Evolutionary conservation across 2,329 filamentous ascomycete species (phyloP), one percentile per base, ranked within the genome.

Genomic region (Talaromyces sp.): DNA sequence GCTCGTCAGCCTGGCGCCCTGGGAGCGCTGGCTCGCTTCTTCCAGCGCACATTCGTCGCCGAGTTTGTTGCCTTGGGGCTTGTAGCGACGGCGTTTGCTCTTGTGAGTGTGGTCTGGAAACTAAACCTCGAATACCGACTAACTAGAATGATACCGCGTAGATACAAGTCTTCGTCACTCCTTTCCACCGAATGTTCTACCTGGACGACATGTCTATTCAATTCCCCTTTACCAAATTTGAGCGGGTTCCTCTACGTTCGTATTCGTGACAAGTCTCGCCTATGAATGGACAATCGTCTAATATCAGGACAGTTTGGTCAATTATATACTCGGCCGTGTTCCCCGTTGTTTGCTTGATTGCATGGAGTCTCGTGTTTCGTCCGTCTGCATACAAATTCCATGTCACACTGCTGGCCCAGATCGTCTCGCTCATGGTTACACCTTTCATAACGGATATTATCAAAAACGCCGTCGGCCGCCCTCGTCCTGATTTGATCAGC

Each of bases 141-240:
- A 13, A 53, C 15, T n/a, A 9, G 28, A 28, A n/a, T 30, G 32
- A 9, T 27, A 3, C 10, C 13, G 3, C 57, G 9, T 71, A 91
- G 84, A 81, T 91, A 51, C 82, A 86, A 75, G 79, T 90, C 68
- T 81, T 89, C 66, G 83, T 91, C 68, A 87, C 88, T 63, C 95
- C 95, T 0, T 98, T 98, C 73, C 92, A 98, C 74, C 92, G 91
- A 77, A 90, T 97, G 86, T 98, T 99, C 78, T 90, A 86, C 65
- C 84, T 98, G 64, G 90, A 92, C 72, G 92, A 98, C 73, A 83
- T 90, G 27, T 81, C 86, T 56, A 92, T 98, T 63, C 88, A 91
- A 65, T 97, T 89, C 71, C 95, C 95, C 0, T 90, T 96, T 76
- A 92, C 95, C 25, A 82, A 89, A 61, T 77, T 89, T 57, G 93